Evolutionary conservation across 768 basidiomycete species (phyloP), one percentile per base, ranked within the genome.

Genomic region (Auricularia sp.): DNA sequence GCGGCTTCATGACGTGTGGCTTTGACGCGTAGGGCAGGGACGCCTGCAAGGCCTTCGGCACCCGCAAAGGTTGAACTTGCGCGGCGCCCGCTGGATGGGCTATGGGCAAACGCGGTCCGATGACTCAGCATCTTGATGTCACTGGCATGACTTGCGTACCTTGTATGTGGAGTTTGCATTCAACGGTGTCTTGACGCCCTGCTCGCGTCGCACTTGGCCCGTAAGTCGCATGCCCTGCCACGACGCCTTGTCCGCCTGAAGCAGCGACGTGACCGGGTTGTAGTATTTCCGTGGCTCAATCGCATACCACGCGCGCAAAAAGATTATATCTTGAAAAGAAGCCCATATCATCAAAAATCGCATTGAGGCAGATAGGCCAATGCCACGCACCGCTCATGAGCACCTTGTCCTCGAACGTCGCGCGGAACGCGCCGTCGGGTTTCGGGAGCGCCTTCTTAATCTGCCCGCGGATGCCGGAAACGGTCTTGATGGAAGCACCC

Each of bases 151-250:
- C 47, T 51, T 21, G 67, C 77, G 65, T 62, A 79, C 80, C 75
- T 90, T 91, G 81, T 99, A 98, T 2, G 85, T 85, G 62, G 97
- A 98, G 75, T 96, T 92, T 66, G 87, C 80, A 67, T 86, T 79
- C 33, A 83, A 73, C 1, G 94, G 95, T 6, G 94, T 92, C 71
- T 91, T 89, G 54, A 95, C 68, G 0, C 86, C 89, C 70, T 94
- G 83, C 35, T 92, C 93, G n/a, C 86, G 82, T 18, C 97, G 84
- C 37, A 99, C 86, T 75, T 94, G 87, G 56, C 97, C 95, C 1
- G 94, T 98, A 39, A 98, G 81, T 37, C 97, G 88, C 97, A 98
- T 99, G 1, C 95, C 96, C 18, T 81, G 77, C 97, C 97, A 99
- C 21, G 73, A 75, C n/a, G 78, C 75, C 74, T 96, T 94, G 75